Base-by-base conservation (phyloP, 805 yeast species). In the Zygoascus bituminiphila region DNA sequence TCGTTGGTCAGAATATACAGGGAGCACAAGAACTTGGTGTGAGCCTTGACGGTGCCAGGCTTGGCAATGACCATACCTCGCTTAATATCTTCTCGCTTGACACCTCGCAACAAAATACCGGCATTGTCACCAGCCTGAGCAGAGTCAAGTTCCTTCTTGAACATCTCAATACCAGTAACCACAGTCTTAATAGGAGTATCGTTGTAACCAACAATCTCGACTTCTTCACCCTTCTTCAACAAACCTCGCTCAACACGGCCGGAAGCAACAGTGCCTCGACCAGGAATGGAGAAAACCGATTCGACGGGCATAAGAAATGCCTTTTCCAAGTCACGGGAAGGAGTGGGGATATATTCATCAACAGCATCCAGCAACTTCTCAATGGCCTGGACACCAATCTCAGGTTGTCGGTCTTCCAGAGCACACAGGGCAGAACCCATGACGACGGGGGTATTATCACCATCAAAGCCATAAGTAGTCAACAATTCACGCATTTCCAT, bases 111-210 rank as follows among this genome's bases (percentile, higher is more conserved):
- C 69, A 93, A 76, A 62, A 93, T 81, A 74, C 98, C 98, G 68
- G 96, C 94, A 72, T 94, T 93, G 75, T 93, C 98, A 78, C 98
- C 98, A 65, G 96, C 98, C 82, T 84, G 84, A 58, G 98, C 98
- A 63, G 81, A 78, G 73, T 89, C 98, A 64, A 93, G 82, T 70
- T 93, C 98, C 79, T 93, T 93, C 82, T 88, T 89, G 82, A 93
- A 93, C 97, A 89, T 91, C 79, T 93, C 98, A 65, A 93, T 88
- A 74, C 98, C 98, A 50, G 98, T 93, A 56, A 89, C 97, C 55
- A 84, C 87, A 61, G 97, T 81, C 82, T 88, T 91, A 70, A 86
- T 69, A 58, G 95, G 91, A 66, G 79, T 79, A 61, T 81, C 81
- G 73, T 84, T 82, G 78, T 76, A 79, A 66, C 98, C 98, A 55